Evolutionary conservation across 78 protist species (phyloP).

Genomic region (Cyanophora paradoxa): DNA sequence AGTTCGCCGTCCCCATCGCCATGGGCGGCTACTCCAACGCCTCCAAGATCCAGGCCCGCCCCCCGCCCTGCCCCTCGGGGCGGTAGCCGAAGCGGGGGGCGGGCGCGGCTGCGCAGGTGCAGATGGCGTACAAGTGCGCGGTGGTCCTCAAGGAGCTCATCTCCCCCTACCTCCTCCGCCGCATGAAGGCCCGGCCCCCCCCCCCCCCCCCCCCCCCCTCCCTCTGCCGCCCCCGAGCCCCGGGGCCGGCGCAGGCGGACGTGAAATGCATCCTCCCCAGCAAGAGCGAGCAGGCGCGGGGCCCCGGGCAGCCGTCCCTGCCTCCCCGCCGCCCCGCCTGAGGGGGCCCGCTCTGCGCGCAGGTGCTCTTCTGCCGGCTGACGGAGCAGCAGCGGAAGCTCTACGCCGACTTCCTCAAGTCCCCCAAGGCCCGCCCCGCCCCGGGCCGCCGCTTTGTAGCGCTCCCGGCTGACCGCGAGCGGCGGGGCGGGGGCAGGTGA

Average conservation of each 20-base stretch:
- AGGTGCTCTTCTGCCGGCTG: constrained; percentile 84
- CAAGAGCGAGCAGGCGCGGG: constrained; percentile 2
- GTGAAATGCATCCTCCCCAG: neutral
- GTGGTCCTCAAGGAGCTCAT: constrained; percentile 75
- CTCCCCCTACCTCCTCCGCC: constrained; percentile 79
- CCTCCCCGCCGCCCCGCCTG: neutral
- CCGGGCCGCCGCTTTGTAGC: neutral
- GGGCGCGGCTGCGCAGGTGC: too few relatives aligned
- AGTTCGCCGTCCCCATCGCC: constrained; percentile 78
- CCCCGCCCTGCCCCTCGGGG: neutral
- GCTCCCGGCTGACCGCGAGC: neutral
- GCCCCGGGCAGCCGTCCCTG: neutral
- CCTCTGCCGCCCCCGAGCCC: too few relatives aligned
- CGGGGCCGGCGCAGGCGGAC: too few relatives aligned
- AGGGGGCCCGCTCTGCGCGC: too few relatives aligned
- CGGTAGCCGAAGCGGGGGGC: too few relatives aligned
- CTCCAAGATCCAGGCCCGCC: constrained; percentile 30
- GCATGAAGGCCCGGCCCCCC: constrained; percentile 84
- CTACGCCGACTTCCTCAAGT: constrained; percentile 60
- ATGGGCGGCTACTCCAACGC: constrained; percentile 78
- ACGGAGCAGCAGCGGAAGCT: constrained; percentile 65
- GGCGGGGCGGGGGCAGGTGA: neutral
- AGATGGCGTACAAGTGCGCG: constrained; percentile 76
- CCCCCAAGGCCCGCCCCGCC: constrained; percentile 16
- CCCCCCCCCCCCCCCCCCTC: too few relatives aligned